Conservation (phyloP, 179 eudicot species). For the Pouteria campechiana region DNA sequence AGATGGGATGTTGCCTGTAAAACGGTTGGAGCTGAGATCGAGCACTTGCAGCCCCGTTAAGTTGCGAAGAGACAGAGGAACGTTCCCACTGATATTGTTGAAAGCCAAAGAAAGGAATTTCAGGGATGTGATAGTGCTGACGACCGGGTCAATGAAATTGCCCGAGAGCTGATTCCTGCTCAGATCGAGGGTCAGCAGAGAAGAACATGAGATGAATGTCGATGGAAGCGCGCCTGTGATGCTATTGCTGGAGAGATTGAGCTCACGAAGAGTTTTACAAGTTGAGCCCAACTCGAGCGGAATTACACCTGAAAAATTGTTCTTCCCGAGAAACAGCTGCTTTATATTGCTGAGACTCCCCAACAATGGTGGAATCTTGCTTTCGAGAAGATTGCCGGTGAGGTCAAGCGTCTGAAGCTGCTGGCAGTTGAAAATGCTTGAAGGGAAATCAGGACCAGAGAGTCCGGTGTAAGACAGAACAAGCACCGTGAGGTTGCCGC, state of each 20-base stretch:
- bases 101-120: conserved; percentile 25
- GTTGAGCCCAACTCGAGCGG: conserved; percentile 21
- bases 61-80: conserved; percentile 25
- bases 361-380: conserved; percentile 19
- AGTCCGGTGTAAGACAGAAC: conserved; percentile 25
- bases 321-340: conserved; percentile 17
- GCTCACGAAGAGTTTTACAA: conserved; percentile 28
- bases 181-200: conserved; percentile 20
- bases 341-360: conserved; percentile 21
- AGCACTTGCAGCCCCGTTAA: conserved; percentile 29
- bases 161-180: conserved; percentile 38
- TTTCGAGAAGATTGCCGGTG: conserved; percentile 16
- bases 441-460: conserved; percentile 18
- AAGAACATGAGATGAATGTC: conserved; percentile 20
- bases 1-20: conserved; percentile 34
- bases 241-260: conserved; percentile 32
- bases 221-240: conserved; percentile 30
- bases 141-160: conserved; percentile 18
- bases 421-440: conserved; percentile 21
- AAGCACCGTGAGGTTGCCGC: conserved; percentile 23
- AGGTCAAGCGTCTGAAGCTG: conserved; percentile 24
- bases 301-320: conserved; percentile 28
- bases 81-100: conserved; percentile 30
- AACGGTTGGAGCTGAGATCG: conserved; percentile 38
- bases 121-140: conserved; percentile 26